Conservation (phyloP, 495 filamentous ascomycete genomes). For the Letharia columbiana region DNA sequence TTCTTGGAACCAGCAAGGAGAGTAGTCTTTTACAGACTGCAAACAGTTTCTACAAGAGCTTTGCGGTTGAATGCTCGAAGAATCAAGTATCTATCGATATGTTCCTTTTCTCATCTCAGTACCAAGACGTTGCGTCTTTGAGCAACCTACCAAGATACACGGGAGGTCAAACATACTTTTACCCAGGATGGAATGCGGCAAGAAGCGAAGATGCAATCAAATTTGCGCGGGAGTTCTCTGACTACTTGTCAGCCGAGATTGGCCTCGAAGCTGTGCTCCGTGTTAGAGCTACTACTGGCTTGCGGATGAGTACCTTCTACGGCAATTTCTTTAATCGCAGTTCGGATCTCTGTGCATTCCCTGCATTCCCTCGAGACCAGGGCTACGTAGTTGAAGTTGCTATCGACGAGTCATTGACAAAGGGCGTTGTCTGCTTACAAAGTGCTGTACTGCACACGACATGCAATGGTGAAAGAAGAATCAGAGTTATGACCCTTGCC, state of each 20-base stretch:
- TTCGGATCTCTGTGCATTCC: slow-evolving; percentile 95
- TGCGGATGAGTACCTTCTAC: slow-evolving; percentile 96
- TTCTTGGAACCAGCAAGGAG: slow-evolving; percentile 90
- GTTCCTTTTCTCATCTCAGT: slow-evolving; percentile 96
- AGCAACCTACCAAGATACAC: slow-evolving; percentile 94
- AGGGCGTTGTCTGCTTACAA: slow-evolving; percentile 89
- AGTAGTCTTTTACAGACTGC: slow-evolving; percentile 77
- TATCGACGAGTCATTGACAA: slow-evolving; percentile 89
- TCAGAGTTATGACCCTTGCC: slow-evolving; percentile 87
- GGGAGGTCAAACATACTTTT: slow-evolving; percentile 97
- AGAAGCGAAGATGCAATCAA: slow-evolving; percentile 92
- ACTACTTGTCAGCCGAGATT: slow-evolving; percentile 90
- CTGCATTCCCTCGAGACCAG: slow-evolving; percentile 94
- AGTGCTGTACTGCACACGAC: slow-evolving; percentile 96
- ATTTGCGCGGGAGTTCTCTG: slow-evolving; percentile 92
- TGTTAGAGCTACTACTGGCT: slow-evolving; percentile 86
- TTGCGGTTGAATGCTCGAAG: slow-evolving; percentile 97
- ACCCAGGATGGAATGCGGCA: slow-evolving; percentile 94
- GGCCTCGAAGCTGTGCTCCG: slow-evolving; percentile 93
- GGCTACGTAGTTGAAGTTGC: slow-evolving; percentile 98
- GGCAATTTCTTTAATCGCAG: slow-evolving; percentile 99
- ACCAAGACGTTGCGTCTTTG: slow-evolving; percentile 92
- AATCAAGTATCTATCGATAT: slow-evolving; percentile 98
- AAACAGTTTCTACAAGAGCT: slow-evolving; percentile 97
- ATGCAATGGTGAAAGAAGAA: slow-evolving; percentile 92